Conservation (phyloP, 2,329 filamentous ascomycete species). For the Acephala macrosclerotiorum region DNA sequence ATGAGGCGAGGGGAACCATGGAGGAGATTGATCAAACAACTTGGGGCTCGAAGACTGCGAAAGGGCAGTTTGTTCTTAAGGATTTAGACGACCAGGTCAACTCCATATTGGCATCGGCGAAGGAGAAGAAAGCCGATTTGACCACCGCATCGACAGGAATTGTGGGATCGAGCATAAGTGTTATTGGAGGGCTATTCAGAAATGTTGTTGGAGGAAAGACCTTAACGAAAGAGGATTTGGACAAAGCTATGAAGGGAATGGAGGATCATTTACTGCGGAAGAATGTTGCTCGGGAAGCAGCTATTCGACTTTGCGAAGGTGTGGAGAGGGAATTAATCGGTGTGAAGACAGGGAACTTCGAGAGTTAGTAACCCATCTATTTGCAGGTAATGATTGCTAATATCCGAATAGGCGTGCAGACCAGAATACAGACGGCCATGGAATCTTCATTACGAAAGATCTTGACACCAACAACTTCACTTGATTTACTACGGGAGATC, state of each 20-base stretch:
- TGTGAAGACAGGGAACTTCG: slow-evolving; percentile 90
- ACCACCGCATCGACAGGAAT: slow-evolving; percentile 63
- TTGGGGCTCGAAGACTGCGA: slow-evolving; percentile 85
- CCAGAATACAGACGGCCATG: slow-evolving; percentile 85
- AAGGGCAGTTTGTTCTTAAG: slow-evolving; percentile 92
- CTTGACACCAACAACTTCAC: slow-evolving; percentile 91
- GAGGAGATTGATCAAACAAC: slow-evolving; percentile 79
- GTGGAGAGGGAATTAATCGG: slow-evolving; percentile 91
- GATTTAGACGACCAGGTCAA: slow-evolving; percentile 95
- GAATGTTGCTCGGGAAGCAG: slow-evolving; percentile 95
- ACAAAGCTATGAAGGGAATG: slow-evolving; percentile 94
- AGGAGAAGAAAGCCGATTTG: slow-evolving; percentile 63
- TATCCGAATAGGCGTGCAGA: slow-evolving; percentile 67
- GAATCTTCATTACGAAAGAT: slow-evolving; percentile 93
- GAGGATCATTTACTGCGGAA: slow-evolving; percentile 94
- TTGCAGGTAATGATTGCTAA: slow-evolving; percentile 29
- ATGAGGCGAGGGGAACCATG: slow-evolving; percentile 62
- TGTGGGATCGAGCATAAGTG: slow-evolving; percentile 80
- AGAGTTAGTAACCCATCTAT: slow-evolving; percentile 56
- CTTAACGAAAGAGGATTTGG: slow-evolving; percentile 85
- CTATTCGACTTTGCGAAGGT: slow-evolving; percentile 86
- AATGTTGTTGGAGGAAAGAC: slow-evolving; percentile 96
- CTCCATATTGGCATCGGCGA: slow-evolving; percentile 83
- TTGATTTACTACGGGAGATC: slow-evolving; percentile 94
- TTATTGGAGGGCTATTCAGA: slow-evolving; percentile 87